Base-by-base conservation (phyloP, 805 yeast species). In the Ogataea nitratoaversa region DNA sequence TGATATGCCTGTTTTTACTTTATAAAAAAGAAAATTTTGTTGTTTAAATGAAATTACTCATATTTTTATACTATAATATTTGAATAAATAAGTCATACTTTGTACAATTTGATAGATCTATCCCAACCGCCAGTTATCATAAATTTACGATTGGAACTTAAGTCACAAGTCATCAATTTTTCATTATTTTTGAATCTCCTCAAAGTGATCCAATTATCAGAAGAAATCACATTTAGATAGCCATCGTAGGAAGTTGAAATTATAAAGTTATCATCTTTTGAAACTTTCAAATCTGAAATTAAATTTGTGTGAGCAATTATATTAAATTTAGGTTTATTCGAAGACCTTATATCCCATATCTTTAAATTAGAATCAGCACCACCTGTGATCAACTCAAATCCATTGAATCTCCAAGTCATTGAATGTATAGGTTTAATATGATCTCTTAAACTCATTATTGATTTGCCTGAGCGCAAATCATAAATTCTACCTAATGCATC, bases 71-170 rank as follows among this genome's bases (percentile, higher is more conserved):
- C n/a, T n/a, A 22, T 22, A 8, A 22, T 8, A 8, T 22, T 22
- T 22, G 7, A 11, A 8, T 22, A 7, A 11, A 8, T 22, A 38
- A 30, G 12, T 40, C 20, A 49, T 30, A 37, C 38, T 33, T 42
- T 46, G 36, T 55, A 63, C 41, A 84, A 39, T 54, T 84, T 84
- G 3, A 88, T 70, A 6, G 85, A 70, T 40, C 93, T 71, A 57
- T 89, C 96, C 95, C 95, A 89, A 17, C 95, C 90, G 36, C 86
- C 73, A 34, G 83, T 74, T 1, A 76, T 71, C 1, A 89, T 61
- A 25, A 43, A 53, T 7, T 63, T 50, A 7, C 72, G 72, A 40
- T 70, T 65, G 1, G 48, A 40, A 9, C 70, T 56, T 1, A 82
- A 52, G 54, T 84, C 95, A 35, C 84, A 72, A 41, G 81, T 66